Evolutionary conservation across 176 grass and related monocot genomes (phyloP).

Genomic region (Avena sativa): DNA sequence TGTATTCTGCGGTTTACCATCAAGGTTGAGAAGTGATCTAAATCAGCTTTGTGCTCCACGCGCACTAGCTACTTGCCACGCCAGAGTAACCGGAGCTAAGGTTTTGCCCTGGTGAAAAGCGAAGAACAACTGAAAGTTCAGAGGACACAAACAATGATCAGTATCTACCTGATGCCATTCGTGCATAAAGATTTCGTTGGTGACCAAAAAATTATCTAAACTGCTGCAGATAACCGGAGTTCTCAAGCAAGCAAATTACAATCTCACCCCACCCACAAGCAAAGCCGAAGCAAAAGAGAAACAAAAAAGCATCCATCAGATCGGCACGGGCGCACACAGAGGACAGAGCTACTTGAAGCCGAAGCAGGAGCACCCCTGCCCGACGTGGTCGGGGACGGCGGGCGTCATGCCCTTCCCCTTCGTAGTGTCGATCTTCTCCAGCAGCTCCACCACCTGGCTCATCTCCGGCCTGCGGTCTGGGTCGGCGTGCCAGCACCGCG

Average conservation of each 20-base stretch:
- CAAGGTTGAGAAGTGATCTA: no score
- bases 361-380: conserved; percentile 64
- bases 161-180: not conserved
- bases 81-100: not conserved
- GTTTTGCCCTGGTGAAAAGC: not conserved
- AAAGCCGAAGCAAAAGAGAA: not conserved
- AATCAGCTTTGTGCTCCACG: no score
- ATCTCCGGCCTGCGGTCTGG: conserved; percentile 84
- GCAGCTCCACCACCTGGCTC: conserved; percentile 73
- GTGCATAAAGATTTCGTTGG: not conserved
- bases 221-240: not conserved
- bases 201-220: not conserved
- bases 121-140: not conserved
- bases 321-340: not conserved
- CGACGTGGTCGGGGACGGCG: conserved; percentile 27
- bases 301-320: not conserved
- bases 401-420: conserved; percentile 69
- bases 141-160: not conserved
- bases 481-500: conserved; percentile 74
- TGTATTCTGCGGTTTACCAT: no score
- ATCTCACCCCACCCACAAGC: conserved; percentile 6
- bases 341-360: not conserved
- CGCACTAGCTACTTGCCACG: no score
- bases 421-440: conserved; percentile 66
- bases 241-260: not conserved